Conservation (phyloP, 1,284 basidiomycete genomes). For the Pholiota adiposa region DNA sequence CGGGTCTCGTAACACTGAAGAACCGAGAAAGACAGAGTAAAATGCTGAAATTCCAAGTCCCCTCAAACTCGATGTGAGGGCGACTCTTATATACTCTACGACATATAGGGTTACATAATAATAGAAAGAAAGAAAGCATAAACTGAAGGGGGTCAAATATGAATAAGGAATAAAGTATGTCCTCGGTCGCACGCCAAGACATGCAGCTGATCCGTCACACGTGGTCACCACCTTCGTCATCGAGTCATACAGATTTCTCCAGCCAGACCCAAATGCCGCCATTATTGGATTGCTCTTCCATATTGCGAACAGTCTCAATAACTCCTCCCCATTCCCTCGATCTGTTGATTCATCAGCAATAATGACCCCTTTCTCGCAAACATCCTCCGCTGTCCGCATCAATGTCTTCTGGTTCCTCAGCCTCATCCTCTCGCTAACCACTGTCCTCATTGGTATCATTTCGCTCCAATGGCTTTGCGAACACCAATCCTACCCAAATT, state of each 20-base stretch:
- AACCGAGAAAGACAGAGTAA: too few relatives aligned
- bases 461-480: conserved; percentile 31
- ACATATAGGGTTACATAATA: background rate
- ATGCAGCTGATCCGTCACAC: background rate
- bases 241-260: conserved; percentile 11
- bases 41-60: too few relatives aligned
- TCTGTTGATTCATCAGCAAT: background rate
- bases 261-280: conserved; percentile 4
- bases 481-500: conserved; percentile 16
- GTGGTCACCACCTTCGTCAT: conserved; percentile 12
- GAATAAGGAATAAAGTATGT: background rate
- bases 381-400: conserved; percentile 17
- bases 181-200: background rate
- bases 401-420: conserved; percentile 31
- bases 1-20: too few relatives aligned
- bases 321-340: background rate
- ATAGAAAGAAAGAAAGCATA: background rate
- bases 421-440: conserved; percentile 24
- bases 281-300: conserved; percentile 1
- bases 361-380: background rate
- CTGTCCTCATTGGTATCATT: conserved; percentile 25
- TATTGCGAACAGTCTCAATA: background rate
- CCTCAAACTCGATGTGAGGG: too few relatives aligned
- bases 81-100: background rate
- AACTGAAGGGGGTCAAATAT: background rate